Percentiles rank a stretch among this genome's conserved stretches.
These are phyloP conservation scores for Kickxella alabastrina DNA, from an alignment of 192 early-diverging fungal genomes.

Conservation along the genomic window DNA sequence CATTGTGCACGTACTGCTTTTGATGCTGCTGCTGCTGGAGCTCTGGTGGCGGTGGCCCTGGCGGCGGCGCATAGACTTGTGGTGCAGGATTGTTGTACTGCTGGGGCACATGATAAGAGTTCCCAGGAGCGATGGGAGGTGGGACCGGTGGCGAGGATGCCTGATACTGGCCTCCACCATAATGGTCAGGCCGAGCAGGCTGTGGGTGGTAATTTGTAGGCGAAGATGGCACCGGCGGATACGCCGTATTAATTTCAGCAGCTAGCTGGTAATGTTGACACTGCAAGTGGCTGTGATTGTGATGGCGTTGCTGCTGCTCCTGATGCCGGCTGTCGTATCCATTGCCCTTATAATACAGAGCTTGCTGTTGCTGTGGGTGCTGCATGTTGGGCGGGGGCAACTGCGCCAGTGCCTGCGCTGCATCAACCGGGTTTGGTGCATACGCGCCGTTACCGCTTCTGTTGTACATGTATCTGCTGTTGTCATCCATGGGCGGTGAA, in stretches of 20 bases:
- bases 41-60: background rate
- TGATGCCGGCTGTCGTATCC: too few species aligned
- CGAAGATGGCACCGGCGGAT: too few species aligned
- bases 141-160: background rate
- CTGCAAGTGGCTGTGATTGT: too few species aligned
- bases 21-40: conserved; percentile 13
- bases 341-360: background rate
- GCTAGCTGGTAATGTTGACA: too few species aligned
- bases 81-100: conserved; percentile 4
- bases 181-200: too few species aligned
- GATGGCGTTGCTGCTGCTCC: too few species aligned
- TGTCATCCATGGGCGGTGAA: background rate
- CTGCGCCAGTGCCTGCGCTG: conserved; percentile 6
- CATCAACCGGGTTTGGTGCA: conserved; percentile 21
- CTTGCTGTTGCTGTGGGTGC: conserved; percentile 8
- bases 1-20: too few species aligned
- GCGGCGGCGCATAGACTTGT: conserved; percentile 5
- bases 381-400: background rate
- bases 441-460: conserved; percentile 2
- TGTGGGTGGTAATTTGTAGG: too few species aligned
- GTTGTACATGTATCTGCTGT: background rate
- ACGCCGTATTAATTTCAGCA: too few species aligned
- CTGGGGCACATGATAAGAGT: conserved; percentile 1
- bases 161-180: conserved; percentile 5
- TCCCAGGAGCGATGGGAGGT: too few species aligned